Conservation (phyloP, 306 rosid genomes). For the Oxytropis ochrocephala region DNA sequence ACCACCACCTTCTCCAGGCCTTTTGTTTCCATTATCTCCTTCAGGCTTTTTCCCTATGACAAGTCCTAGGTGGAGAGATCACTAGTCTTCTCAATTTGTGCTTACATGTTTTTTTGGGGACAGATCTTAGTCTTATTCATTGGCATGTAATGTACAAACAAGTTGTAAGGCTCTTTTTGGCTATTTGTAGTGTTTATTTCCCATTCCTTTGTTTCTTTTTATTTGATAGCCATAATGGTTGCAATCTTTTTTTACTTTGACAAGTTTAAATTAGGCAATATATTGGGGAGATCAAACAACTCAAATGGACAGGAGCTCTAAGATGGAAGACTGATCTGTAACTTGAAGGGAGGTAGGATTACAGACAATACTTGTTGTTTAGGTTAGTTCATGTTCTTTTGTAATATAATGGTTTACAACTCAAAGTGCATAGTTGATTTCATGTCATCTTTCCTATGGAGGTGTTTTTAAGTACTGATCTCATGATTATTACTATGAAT, state of each 20-base stretch:
- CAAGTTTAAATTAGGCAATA: constrained; percentile 43
- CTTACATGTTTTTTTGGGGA: constrained; percentile 24
- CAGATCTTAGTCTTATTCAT: constrained; percentile 27
- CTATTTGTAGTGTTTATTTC: constrained; percentile 31
- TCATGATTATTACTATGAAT: constrained; percentile 14
- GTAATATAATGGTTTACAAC: constrained; percentile 36
- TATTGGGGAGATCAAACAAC: constrained; percentile 46
- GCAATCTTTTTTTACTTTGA: constrained; percentile 36
- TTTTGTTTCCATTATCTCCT: constrained; percentile 69
- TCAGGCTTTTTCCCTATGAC: constrained; percentile 63
- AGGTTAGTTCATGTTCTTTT: constrained; percentile 42
- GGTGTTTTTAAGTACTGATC: constrained; percentile 15
- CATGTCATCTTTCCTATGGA: constrained; percentile 26
- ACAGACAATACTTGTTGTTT: constrained; percentile 38
- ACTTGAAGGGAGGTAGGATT: constrained; percentile 52
- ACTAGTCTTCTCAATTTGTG: constrained; percentile 32
- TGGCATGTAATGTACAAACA: constrained; percentile 38
- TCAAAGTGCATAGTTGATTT: constrained; percentile 37
- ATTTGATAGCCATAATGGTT: constrained; percentile 35
- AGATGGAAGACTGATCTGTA: constrained; percentile 50
- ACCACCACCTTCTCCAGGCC: constrained; percentile 82
- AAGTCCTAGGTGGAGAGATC: constrained; percentile 93
- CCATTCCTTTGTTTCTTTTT: constrained; percentile 27
- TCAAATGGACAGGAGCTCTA: constrained; percentile 51
- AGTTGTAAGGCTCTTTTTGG: constrained; percentile 33